Base-by-base conservation (phyloP, 140 eudicot genomes). In the Erigeron philadelphicus region DNA sequence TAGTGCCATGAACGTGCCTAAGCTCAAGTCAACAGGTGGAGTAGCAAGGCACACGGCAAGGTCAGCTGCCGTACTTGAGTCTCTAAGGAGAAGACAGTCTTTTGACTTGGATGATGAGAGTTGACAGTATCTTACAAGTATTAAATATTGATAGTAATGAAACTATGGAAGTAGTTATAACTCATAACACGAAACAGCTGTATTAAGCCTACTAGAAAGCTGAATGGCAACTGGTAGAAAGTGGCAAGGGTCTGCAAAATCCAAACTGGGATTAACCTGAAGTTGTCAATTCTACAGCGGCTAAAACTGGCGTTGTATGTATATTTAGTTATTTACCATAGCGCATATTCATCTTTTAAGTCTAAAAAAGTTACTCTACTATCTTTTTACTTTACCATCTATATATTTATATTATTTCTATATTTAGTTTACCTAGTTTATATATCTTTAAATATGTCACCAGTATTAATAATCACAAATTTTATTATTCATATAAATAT, bases 31-130 rank as follows among this genome's bases (percentile, higher is more conserved):
- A 15, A 50, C 76, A 0, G 81, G 75, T 52, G 67, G 81, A 13
- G 47, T 11, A 61, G 8, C 40, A 40, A 70, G 83, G 79, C 64
- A 58, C 11, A 72, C 48, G 60, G 84, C 77, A 6, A 70, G 64
- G 82, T 60, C 95, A 12, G 73, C 89, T 6, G 86, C 84, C 55
- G 87, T 94, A 31, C 75, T 94, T 0, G 97, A 87, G 72, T 89
- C 97, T 47, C 21, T 94, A 77, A 83, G 97, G 84, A 89, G 89
- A 57, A 75, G 89, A 70, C 99, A 94, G 66, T 68, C 80, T 35
- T 94, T 94, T 64, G 95, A 82, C 23, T 87, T 88, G 68, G 99
- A 94, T 66, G 95, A 94, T 15, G 95, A 92, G 40, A 68, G 46
- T 19, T 68, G 61, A 60, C 11, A 35, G 25, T 47, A n/a, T 11